Evolutionary conservation across 768 basidiomycete genomes (phyloP), one percentile per base, ranked within the genome.

Genomic region (Tulasnella sp.): DNA sequence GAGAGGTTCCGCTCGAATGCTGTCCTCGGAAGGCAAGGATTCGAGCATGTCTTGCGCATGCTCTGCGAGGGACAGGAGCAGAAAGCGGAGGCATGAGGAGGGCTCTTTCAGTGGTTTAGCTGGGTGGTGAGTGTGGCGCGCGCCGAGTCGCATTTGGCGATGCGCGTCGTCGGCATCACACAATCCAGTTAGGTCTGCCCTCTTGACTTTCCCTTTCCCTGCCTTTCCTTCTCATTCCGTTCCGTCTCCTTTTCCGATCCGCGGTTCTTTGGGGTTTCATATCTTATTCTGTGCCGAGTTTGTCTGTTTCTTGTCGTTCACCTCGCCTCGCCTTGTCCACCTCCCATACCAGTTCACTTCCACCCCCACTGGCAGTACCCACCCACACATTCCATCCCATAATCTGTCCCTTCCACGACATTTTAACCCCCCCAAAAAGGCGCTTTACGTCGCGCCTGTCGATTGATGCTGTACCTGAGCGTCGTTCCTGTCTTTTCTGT

Each of bases 1-100:
- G 90, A 96, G 83, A 88, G 95, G 76, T 97, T 98, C 79, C 91
- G 93, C 83, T 91, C 94, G 82, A 98, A 98, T 81, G 96, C 96
- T 2, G 92, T 91, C 70, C 84, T 92, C 40, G 96, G 96, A 73
- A 93, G 95, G 83, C 84, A 91, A 72, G 96, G 91, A 31, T 96
- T 98, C 83, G 93, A 94, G 64, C 93, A 94, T 81, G 95, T 98
- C 38, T 83, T 97, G 79, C 86, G 91, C 80, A 87, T 87, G 78
- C 82, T 96, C 81, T 90, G 91, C 90, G 92, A 94, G 80, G 86
- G 90, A 81, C 87, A 91, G 78, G 88, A 92, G 79, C 85, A 84
- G 78, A 40, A 68, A 31, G 37, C 49, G 67, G 39, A 49, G 42
- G 3, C 72, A 36, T 73, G 29, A 54, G 58, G 58, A 64, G 42